Conservation (phyloP, 2,329 filamentous ascomycete genomes). For the Podosphaera fusca region DNA sequence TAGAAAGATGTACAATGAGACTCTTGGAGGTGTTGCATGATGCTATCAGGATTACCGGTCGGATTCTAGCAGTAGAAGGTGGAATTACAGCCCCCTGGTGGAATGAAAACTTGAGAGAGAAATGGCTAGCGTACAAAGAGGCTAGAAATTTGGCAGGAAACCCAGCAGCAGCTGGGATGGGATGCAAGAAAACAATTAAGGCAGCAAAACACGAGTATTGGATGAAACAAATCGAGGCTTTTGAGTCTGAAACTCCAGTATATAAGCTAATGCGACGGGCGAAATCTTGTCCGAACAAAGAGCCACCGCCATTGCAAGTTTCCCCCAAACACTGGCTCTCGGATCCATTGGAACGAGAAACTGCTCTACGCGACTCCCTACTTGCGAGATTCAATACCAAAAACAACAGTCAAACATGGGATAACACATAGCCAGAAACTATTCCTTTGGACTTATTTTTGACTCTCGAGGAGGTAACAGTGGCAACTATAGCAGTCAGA, state of each 20-base stretch:
- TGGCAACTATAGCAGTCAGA: neutral
- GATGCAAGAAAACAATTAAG: neutral
- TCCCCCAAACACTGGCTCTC: too few species aligned
- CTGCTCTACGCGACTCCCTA: too few species aligned
- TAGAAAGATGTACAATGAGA: too few species aligned
- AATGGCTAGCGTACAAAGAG: too few species aligned
- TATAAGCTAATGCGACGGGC: neutral
- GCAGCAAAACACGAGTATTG: neutral
- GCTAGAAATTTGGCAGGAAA: neutral
- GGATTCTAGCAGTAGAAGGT: too few species aligned
- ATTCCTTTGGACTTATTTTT: neutral
- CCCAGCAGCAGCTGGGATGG: neutral
- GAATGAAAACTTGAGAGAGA: too few species aligned
- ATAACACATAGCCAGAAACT: neutral
- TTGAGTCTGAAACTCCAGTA: neutral
- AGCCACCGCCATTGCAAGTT: neutral
- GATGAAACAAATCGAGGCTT: neutral
- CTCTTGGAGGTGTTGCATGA: too few species aligned
- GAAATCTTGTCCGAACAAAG: neutral
- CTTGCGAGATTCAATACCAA: neutral
- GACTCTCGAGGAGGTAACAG: neutral
- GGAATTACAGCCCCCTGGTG: too few species aligned
- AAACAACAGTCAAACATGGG: neutral
- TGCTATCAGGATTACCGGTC: too few species aligned
- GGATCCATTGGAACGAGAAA: too few species aligned